Evolutionary conservation across 2,329 filamentous ascomycete genomes (phyloP).

Genomic region (Alternaria tenuissima): DNA sequence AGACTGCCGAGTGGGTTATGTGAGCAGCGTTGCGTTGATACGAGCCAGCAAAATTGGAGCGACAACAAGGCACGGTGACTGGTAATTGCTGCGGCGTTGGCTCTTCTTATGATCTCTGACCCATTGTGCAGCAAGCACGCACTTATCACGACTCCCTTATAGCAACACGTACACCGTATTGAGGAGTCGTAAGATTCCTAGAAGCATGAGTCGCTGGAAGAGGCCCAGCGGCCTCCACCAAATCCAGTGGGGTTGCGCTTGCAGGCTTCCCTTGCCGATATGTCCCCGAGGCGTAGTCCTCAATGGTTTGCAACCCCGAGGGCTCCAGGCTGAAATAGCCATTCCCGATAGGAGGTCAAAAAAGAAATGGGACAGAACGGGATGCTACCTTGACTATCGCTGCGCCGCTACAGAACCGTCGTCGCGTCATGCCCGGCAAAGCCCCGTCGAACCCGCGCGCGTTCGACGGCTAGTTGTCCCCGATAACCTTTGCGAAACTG

Average conservation of each 20-base stretch:
- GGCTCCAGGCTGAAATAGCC: slow-evolving; percentile 4
- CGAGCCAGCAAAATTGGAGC: slow-evolving; percentile 1
- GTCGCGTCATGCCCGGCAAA: slow-evolving; percentile 6
- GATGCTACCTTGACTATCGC: neutral
- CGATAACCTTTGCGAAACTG: neutral
- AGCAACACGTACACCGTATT: neutral
- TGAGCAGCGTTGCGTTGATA: slow-evolving; percentile 4
- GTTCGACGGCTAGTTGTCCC: neutral
- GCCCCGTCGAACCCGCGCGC: neutral
- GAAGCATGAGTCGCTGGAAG: neutral
- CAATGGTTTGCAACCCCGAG: slow-evolving; percentile 14
- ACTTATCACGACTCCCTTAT: neutral
- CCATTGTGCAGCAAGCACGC: neutral
- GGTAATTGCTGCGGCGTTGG: neutral
- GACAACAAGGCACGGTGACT: neutral
- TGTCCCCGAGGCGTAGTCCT: slow-evolving; percentile 12
- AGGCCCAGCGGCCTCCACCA: slow-evolving; percentile 2
- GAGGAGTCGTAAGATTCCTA: neutral
- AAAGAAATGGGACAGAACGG: slow-evolving; percentile 6
- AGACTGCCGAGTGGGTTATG: neutral
- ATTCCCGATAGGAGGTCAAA: slow-evolving; percentile 6
- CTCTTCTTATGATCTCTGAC: neutral
- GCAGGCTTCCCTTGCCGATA: slow-evolving; percentile 10
- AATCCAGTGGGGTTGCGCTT: slow-evolving; percentile 13
- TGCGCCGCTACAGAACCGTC: slow-evolving; percentile 6